phyloP scores from a whole-genome alignment of 2,329 filamentous ascomycete genomes.

The Fusarium solani-melongenae region DNA sequence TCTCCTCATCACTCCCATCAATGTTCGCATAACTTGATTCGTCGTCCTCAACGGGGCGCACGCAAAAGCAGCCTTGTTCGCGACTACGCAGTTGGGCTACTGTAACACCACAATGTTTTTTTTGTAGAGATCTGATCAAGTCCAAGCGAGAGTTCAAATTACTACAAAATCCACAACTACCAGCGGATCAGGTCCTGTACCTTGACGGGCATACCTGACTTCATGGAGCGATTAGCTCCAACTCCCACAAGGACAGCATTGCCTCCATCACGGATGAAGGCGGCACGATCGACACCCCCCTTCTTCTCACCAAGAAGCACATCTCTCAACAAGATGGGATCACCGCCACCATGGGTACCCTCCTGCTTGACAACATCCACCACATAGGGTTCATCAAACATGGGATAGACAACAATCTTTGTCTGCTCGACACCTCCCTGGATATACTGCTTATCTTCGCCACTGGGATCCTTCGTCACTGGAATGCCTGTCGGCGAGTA shows the following conservation, averaged over 20 bases:
- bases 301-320: conserved; percentile 64
- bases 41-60: too few relatives aligned
- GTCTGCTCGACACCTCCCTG: conserved; percentile 47
- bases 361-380: conserved; percentile 62
- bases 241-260: conserved; percentile 70
- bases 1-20: too few relatives aligned
- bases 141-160: background rate
- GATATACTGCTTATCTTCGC: conserved; percentile 43
- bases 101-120: background rate
- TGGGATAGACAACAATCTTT: conserved; percentile 61
- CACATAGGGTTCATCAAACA: conserved; percentile 68
- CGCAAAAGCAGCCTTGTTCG: too few relatives aligned
- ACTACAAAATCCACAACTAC: background rate
- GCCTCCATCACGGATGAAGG: conserved; percentile 68
- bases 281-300: conserved; percentile 63
- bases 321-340: conserved; percentile 62
- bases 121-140: background rate
- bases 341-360: conserved; percentile 70
- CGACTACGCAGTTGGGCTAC: too few relatives aligned
- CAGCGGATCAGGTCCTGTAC: conserved; percentile 36
- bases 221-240: conserved; percentile 67
- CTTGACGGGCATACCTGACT: conserved; percentile 34
- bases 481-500: conserved; percentile 69
- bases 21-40: too few relatives aligned
- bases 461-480: conserved; percentile 56